phyloP scores from a whole-genome alignment of 208 protist genomes.

The Trypanosoma cruzi region DNA sequence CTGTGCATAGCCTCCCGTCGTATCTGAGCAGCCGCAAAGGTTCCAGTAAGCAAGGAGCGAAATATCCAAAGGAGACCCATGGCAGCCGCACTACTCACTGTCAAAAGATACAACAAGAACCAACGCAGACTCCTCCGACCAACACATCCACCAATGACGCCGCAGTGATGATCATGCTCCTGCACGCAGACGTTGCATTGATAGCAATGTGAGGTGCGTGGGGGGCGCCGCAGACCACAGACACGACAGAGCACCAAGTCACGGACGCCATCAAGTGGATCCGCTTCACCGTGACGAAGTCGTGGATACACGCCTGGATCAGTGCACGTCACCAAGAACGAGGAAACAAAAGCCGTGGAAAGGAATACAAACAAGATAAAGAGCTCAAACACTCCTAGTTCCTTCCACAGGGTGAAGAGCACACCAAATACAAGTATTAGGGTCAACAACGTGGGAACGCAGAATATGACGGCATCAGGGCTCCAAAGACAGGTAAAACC shows the following conservation, averaged over 20 bases:
- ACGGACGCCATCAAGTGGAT: conserved; percentile 51
- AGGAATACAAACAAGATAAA: conserved; percentile 40
- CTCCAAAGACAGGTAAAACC: conserved; percentile 41
- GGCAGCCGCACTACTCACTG: conserved; percentile 22
- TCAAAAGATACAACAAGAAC: conserved; percentile 71
- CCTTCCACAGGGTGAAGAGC: conserved; percentile 53
- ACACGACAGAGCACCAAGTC: conserved; percentile 50
- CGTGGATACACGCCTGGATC: conserved; percentile 69
- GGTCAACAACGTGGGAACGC: conserved; percentile 48
- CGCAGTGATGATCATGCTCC: conserved; percentile 88
- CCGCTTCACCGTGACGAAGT: conserved; percentile 50
- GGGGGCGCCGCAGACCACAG: conserved; percentile 56
- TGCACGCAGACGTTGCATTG: conserved; percentile 76
- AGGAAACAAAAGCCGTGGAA: conserved; percentile 39
- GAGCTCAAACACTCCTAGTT: conserved; percentile 42
- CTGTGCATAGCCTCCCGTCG: not conserved
- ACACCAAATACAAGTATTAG: conserved; percentile 45
- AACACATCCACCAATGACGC: conserved; percentile 74
- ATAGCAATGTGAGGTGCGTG: conserved; percentile 78
- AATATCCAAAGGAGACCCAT: conserved; percentile 46
- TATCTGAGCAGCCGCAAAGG: not conserved
- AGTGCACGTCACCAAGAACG: conserved; percentile 52
- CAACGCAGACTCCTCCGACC: conserved; percentile 75
- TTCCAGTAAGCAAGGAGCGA: conserved; percentile 21
- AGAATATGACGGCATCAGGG: conserved; percentile 28